phyloP scores from a whole-genome alignment of 768 basidiomycete genomes.

The Vishniacozyma victoriae region DNA sequence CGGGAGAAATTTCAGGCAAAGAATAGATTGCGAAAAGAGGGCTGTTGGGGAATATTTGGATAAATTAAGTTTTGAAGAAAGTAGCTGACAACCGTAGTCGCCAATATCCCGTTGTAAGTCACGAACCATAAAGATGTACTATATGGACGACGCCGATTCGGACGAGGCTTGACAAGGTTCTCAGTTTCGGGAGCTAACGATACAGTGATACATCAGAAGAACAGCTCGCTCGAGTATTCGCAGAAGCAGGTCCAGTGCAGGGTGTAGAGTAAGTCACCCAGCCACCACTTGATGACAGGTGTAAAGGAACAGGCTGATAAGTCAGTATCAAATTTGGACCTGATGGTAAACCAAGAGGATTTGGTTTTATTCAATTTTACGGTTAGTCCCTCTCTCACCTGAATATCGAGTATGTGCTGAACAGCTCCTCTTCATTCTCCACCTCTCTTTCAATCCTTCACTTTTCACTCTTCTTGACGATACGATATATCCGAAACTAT shows the following conservation, averaged over 20 bases:
- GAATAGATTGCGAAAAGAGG: conserved; percentile 14
- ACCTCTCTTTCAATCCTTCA: neutral
- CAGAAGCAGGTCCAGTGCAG: conserved; percentile 46
- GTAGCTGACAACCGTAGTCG: neutral
- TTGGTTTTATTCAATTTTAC: conserved; percentile 47
- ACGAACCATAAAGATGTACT: neutral
- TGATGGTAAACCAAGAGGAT: conserved; percentile 45
- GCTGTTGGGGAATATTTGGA: conserved; percentile 36
- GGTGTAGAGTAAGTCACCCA: conserved; percentile 41
- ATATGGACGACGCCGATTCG: neutral
- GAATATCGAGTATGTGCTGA: neutral
- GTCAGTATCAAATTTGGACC: conserved; percentile 47
- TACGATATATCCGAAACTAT: neutral
- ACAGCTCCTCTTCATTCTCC: neutral
- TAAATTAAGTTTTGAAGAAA: conserved; percentile 20
- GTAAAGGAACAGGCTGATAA: neutral
- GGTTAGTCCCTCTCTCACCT: conserved; percentile 23
- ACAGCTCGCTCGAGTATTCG: conserved; percentile 43
- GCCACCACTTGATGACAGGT: neutral
- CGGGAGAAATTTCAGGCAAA: too few species aligned
- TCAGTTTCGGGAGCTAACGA: neutral
- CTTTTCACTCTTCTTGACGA: neutral
- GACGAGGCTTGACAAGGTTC: neutral
- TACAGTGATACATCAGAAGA: conserved; percentile 47
- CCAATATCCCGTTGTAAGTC: neutral